phyloP scores from a whole-genome alignment of 768 basidiomycete genomes.

The Omphalotus guepiniiformis region DNA sequence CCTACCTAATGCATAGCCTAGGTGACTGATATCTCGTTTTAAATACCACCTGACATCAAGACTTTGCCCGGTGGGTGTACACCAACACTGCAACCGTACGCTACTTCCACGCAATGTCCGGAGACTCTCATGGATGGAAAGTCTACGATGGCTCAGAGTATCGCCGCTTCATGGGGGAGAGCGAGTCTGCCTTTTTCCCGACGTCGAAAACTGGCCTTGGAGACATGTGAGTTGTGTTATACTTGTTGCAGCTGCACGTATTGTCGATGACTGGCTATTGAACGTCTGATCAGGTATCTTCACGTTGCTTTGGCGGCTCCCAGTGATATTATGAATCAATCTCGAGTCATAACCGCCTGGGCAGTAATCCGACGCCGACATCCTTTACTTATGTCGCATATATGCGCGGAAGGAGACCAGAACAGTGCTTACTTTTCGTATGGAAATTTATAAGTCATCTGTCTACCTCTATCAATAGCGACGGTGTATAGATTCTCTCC shows the following conservation, averaged over 20 bases:
- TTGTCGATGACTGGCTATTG: background rate
- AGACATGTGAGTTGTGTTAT: slow-evolving; percentile 27
- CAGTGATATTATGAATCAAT: slow-evolving; percentile 12
- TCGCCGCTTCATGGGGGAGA: slow-evolving; percentile 24
- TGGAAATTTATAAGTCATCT: background rate
- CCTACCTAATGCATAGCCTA: no score
- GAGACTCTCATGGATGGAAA: background rate
- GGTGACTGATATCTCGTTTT: no score
- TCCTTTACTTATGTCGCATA: slow-evolving; percentile 41
- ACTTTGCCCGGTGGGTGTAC: no score
- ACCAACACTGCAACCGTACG: no score
- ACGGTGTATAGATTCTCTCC: slow-evolving; percentile 34
- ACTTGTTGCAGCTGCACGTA: slow-evolving; percentile 4
- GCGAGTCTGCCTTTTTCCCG: slow-evolving; percentile 28
- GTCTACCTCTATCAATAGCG: background rate
- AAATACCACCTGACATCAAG: no score
- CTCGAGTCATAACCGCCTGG: slow-evolving; percentile 50
- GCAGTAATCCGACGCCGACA: slow-evolving; percentile 53
- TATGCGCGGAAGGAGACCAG: background rate
- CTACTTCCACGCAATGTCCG: no score
- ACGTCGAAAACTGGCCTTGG: slow-evolving; percentile 25
- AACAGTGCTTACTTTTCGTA: slow-evolving; percentile 6
- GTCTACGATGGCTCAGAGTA: slow-evolving; percentile 9
- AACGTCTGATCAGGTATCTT: slow-evolving; percentile 21
- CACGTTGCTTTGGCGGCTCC: slow-evolving; percentile 27